Evolutionary conservation across 306 rosid species (phyloP).

Genomic region (Gleditsia sinensis): DNA sequence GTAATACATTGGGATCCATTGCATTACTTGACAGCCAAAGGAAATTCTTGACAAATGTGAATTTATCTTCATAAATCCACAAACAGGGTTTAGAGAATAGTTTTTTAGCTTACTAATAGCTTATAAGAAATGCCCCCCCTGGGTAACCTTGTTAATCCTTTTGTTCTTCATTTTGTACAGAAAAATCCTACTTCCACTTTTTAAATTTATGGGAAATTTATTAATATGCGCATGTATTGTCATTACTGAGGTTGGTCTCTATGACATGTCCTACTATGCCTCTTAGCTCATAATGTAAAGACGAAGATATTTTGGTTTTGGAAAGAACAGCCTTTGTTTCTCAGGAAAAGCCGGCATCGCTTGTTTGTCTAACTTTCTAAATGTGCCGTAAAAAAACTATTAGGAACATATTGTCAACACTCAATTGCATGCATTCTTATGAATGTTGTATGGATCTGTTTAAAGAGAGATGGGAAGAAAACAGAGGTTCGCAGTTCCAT

Average conservation of each 20-base stretch:
- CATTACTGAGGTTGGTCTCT: neutral
- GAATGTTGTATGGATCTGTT: constrained; percentile 4
- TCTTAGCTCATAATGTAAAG: neutral
- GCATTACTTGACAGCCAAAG: neutral
- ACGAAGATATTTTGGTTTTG: neutral
- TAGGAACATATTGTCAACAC: neutral
- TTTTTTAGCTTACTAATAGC: too few relatives aligned
- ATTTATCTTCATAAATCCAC: constrained; percentile 15
- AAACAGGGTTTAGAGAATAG: neutral
- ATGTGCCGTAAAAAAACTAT: neutral
- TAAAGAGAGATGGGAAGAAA: neutral
- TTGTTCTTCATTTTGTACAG: neutral
- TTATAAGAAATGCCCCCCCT: too few relatives aligned
- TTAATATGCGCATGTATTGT: neutral
- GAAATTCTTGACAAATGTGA: constrained; percentile 9
- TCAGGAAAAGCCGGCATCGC: too few relatives aligned
- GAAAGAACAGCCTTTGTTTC: neutral
- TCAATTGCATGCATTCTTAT: neutral
- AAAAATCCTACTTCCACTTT: too few relatives aligned
- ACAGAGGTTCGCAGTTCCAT: neutral
- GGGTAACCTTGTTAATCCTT: too few relatives aligned
- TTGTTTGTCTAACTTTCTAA: too few relatives aligned
- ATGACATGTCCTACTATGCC: neutral
- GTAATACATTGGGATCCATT: neutral
- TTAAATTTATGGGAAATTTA: neutral